These are phyloP conservation scores for Trypanosoma cruzi DNA, from an alignment of 208 protist species.

Conservation along the genomic window DNA sequence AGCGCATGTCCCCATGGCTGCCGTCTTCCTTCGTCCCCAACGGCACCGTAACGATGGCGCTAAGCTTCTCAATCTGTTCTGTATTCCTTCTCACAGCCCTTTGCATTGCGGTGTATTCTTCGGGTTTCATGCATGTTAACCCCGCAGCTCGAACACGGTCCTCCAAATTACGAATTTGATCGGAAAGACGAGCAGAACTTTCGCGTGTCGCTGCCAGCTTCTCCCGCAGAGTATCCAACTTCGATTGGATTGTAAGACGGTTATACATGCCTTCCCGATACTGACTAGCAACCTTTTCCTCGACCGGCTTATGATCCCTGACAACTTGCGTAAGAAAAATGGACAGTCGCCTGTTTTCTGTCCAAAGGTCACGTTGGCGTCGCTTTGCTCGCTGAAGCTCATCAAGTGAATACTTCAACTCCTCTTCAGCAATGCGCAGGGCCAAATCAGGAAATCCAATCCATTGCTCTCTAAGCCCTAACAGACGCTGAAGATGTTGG, in stretches of 20 bases:
- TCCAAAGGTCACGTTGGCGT: constrained; percentile 40
- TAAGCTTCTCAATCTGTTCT: constrained; percentile 17
- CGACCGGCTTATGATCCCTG: constrained; percentile 33
- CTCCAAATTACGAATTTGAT: constrained; percentile 49
- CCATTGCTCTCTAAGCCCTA: constrained; percentile 11
- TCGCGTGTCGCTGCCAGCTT: constrained; percentile 35
- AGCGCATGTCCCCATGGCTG: neutral
- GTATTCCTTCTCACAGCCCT: constrained; percentile 31
- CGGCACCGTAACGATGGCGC: neutral
- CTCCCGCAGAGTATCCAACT: constrained; percentile 36
- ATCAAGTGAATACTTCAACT: constrained; percentile 43
- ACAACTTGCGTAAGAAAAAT: constrained; percentile 64
- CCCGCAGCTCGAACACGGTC: constrained; percentile 31
- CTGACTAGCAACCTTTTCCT: constrained; percentile 53
- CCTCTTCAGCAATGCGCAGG: constrained; percentile 43
- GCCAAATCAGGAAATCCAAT: constrained; percentile 23
- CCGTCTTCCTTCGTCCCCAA: neutral
- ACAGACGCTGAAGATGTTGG: constrained; percentile 32
- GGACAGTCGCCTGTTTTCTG: constrained; percentile 61
- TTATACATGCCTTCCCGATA: constrained; percentile 73
- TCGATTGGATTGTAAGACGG: constrained; percentile 43
- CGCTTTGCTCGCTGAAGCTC: constrained; percentile 45
- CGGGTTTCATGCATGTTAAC: constrained; percentile 40
- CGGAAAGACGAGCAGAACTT: constrained; percentile 32
- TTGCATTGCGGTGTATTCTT: constrained; percentile 56